Evolutionary conservation across 2,329 filamentous ascomycete species (phyloP), one percentile per base, ranked within the genome.

Genomic region (Penicillium crustosum): DNA sequence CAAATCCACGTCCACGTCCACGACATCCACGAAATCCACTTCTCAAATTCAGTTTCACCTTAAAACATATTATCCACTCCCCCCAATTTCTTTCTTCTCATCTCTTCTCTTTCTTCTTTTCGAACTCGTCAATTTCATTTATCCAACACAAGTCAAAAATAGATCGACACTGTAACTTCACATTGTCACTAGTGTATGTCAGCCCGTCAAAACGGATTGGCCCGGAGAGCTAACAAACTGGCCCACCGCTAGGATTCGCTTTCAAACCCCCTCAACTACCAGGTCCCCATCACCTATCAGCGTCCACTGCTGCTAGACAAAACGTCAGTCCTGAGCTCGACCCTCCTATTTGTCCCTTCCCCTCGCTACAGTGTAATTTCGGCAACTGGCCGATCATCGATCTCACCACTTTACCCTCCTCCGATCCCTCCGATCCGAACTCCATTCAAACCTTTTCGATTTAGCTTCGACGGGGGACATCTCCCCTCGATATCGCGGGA

Each of bases 251-350:
- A 59, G 41, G 50, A 49, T 48, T 57, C 39, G 33, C 39, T 48
- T 55, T 57, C 23, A 31, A 47, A 48, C 57, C 49, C 56, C 48
- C 51, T 52, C 47, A 54, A 49, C 29, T 19, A 47, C 29, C 39
- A 35, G 47, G 29, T 10, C 35, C 13, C n/a, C 21, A 42, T 55
- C 53, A 29, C 61, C 61, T 60, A 66, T 64, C 61, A 64, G 53
- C 51, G 25, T 27, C 52, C 56, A 19, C 42, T 45, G n/a, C 61
- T 45, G 21, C 4, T 19, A 58, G 65, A 66, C 63, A 67, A 69
- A 70, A 70, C 70, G 61, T 67, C 61, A 65, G 62, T 63, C 50
- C 57, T 58, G 55, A 50, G 51, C 55, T 50, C 44, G 54, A 35
- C 39, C 36, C 41, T 63, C 49, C 53, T 48, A 68, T 66, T 63